Evolutionary conservation across 2,329 filamentous ascomycete genomes (phyloP), one percentile per base, ranked within the genome.

Genomic region (Aspergillus sp.): DNA sequence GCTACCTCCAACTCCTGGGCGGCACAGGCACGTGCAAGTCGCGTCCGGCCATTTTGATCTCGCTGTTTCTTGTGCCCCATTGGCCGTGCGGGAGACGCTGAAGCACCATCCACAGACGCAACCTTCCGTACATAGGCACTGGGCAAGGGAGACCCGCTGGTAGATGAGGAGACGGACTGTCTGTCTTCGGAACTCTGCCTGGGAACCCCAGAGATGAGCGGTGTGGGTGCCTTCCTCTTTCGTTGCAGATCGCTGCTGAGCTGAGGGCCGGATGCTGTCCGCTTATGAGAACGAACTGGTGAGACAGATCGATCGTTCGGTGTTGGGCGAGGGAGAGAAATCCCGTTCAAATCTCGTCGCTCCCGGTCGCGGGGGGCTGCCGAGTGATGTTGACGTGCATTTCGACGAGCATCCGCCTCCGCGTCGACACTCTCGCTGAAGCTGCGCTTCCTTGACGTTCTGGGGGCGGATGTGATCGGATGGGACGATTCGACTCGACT

Each of bases 1-100:
- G 91, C 92, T 8, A 83, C 82, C 1, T 94, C 90, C 58, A 95
- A 85, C 71, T 96, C 91, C 54, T 92, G 92, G 67, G 89, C 88
- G 39, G 93, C 91, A 75, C 92, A 96, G 27, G 94, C 92, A 65
- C 93, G 88, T n/a, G 94, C 92, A 23, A 99, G 82, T 56, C 90
- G 86, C 4, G 95, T 99, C 67, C 96, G 90, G 21, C 95, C 95
- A 73, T 96, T 96, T 57, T 92, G 90, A 77, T 98, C 95, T 21
- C 94, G 87, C 71, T 94, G 90, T 68, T 95, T 94, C 75, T 94
- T 96, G 72, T 91, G 90, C 2, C 72, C 71, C 57, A 72, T 72
- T 75, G 91, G 86, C 68, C 90, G 88, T 67, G 87, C 84, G 60
- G 90, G 83, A 53, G 91, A 87, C 67, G 88, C 82, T 68, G 85